Percentiles rank a stretch among this genome's conserved stretches.
These are phyloP conservation scores for Lodderomyces jiufengensis DNA, from an alignment of 1,139 yeast species.

Conservation along the genomic window DNA sequence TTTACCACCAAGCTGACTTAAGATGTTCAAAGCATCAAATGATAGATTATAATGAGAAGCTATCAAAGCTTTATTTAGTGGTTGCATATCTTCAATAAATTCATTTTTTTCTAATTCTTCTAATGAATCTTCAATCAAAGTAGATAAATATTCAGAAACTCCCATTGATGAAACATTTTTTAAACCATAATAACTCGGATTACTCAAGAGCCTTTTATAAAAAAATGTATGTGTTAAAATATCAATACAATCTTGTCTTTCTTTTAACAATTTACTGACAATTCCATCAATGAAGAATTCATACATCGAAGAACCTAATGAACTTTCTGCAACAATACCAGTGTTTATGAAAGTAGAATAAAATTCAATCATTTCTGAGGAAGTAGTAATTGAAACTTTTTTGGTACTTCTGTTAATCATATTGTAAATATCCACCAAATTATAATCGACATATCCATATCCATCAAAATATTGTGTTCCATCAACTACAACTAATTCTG, in stretches of 20 bases:
- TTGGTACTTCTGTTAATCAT: constrained; percentile 58
- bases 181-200: constrained; percentile 87
- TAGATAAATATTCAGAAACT: constrained; percentile 77
- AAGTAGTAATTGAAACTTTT: constrained; percentile 57
- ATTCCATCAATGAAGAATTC: constrained; percentile 74
- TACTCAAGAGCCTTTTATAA: constrained; percentile 72
- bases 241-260: constrained; percentile 84
- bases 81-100: constrained; percentile 53
- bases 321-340: constrained; percentile 84
- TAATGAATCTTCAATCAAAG: constrained; percentile 71
- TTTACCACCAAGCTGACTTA: constrained; percentile 49
- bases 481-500: constrained; percentile 55
- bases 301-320: constrained; percentile 51
- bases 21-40: constrained; percentile 61
- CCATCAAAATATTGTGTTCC: constrained; percentile 78
- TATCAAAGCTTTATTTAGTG: constrained; percentile 70
- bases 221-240: constrained; percentile 85
- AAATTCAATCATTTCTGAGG: constrained; percentile 56
- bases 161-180: constrained; percentile 62
- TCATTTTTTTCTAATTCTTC: constrained; percentile 60
- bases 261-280: constrained; percentile 57
- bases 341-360: constrained; percentile 70
- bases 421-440: constrained; percentile 62
- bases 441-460: constrained; percentile 68
- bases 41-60: constrained; percentile 70